A percentile compares a stretch with the other conserved stretches of the same genome.
phyloP scores from a whole-genome alignment of 257 asterid genomes.

The Echium plantagineum region DNA sequence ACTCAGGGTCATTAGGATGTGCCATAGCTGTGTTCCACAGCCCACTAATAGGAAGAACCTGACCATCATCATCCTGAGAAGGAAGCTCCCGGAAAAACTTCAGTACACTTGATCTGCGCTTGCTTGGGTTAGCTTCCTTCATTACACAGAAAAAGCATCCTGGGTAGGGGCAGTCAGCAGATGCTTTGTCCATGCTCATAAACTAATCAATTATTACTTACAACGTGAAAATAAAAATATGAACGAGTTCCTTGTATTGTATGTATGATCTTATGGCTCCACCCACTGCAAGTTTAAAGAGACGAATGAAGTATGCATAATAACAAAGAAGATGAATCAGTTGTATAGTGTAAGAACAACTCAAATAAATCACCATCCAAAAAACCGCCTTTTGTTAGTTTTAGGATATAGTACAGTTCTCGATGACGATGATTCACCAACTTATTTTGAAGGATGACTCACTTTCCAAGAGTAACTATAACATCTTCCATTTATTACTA shows the following conservation, averaged over 20 bases:
- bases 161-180: constrained; percentile 90
- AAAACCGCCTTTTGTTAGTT: no score
- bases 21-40: constrained; percentile 99
- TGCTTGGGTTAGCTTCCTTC: constrained; percentile 90
- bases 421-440: no score
- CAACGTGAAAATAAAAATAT: constrained; percentile 12
- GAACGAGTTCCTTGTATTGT: constrained; percentile 2
- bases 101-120: constrained; percentile 68
- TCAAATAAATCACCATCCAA: no score
- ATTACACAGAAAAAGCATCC: constrained; percentile 98
- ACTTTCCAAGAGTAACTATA: no score
- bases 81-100: constrained; percentile 94
- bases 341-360: no score
- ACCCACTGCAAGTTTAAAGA: neutral
- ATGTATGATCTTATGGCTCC: neutral
- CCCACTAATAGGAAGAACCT: constrained; percentile 94
- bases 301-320: neutral
- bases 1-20: constrained; percentile 96
- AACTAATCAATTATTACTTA: constrained; percentile 2
- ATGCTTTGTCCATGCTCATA: constrained; percentile 56
- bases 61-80: constrained; percentile 91
- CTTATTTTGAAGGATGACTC: no score
- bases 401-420: no score
- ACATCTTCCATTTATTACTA: no score
- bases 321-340: no score